Evolutionary conservation across 148 eudicot species (phyloP).

Genomic region (Drosera capensis): DNA sequence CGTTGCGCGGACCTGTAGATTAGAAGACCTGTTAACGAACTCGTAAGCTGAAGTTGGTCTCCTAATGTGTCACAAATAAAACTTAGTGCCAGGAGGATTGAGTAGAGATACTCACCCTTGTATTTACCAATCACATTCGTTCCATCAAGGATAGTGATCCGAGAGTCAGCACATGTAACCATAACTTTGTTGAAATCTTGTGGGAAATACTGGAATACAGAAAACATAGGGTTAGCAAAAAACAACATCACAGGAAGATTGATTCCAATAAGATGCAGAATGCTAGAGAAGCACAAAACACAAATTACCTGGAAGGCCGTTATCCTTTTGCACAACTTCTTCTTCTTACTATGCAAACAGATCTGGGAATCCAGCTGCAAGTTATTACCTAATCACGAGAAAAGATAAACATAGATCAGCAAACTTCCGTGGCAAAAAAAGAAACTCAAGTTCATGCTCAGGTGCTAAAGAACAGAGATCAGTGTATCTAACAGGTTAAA

Average conservation of each 20-base stretch:
- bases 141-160: slow-evolving; percentile 47
- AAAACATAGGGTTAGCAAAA: neutral
- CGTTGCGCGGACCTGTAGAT: slow-evolving; percentile 19
- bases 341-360: neutral
- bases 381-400: neutral
- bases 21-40: too few relatives aligned
- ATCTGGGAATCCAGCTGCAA: neutral
- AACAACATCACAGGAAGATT: neutral
- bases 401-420: neutral
- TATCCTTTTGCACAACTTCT: neutral
- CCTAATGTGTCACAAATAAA: neutral
- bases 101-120: neutral
- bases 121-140: slow-evolving; percentile 35
- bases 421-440: too few relatives aligned
- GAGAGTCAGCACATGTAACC: slow-evolving; percentile 70
- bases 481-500: too few relatives aligned
- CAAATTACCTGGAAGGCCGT: neutral
- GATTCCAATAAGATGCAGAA: neutral
- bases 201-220: slow-evolving; percentile 49
- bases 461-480: too few relatives aligned
- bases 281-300: too few relatives aligned
- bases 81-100: neutral
- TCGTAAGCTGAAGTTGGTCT: neutral
- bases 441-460: too few relatives aligned
- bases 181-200: slow-evolving; percentile 41